Percentiles rank a stretch among this genome's conserved stretches.
phyloP scores from a whole-genome alignment of 1,139 yeast genomes.

The Arxiozyma telluris region DNA sequence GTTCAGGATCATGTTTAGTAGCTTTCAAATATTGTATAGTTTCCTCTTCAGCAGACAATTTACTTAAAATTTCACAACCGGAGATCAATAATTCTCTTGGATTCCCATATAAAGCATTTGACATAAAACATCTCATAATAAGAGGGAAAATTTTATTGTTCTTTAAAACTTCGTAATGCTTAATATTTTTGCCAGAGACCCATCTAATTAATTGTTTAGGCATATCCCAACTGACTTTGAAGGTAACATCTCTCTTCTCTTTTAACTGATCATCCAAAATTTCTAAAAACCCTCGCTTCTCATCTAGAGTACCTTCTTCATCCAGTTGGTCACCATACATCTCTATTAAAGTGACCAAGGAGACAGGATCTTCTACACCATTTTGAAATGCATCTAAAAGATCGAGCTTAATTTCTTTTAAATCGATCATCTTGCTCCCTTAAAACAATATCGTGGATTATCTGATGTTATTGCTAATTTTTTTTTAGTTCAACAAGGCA shows the following conservation, averaged over 20 bases:
- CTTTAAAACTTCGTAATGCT: conserved; percentile 10
- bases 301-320: conserved; percentile 30
- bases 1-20: conserved; percentile 50
- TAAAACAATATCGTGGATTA: too few relatives aligned
- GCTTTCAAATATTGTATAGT: conserved; percentile 36
- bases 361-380: conserved; percentile 9
- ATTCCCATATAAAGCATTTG: conserved; percentile 58
- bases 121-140: conserved; percentile 47
- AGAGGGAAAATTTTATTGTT: conserved; percentile 17
- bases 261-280: conserved; percentile 31
- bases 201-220: conserved; percentile 53
- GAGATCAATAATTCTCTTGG: conserved; percentile 70
- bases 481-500: too few relatives aligned
- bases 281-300: conserved; percentile 38
- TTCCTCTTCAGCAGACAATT: conserved; percentile 21
- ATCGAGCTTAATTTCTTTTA: conserved; percentile 5
- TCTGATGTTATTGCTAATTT: too few relatives aligned
- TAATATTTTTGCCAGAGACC: conserved; percentile 20
- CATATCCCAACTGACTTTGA: conserved; percentile 80
- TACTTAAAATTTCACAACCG: conserved; percentile 51
- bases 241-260: conserved; percentile 11
- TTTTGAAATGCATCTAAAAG: conserved; percentile 5
- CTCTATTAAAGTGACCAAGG: conserved; percentile 20
- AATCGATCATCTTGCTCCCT: neutral
- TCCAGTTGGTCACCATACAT: conserved; percentile 17